Evolutionary conservation across 2,329 filamentous ascomycete species (phyloP).

Genomic region (Paraphoma chrysanthemicola): DNA sequence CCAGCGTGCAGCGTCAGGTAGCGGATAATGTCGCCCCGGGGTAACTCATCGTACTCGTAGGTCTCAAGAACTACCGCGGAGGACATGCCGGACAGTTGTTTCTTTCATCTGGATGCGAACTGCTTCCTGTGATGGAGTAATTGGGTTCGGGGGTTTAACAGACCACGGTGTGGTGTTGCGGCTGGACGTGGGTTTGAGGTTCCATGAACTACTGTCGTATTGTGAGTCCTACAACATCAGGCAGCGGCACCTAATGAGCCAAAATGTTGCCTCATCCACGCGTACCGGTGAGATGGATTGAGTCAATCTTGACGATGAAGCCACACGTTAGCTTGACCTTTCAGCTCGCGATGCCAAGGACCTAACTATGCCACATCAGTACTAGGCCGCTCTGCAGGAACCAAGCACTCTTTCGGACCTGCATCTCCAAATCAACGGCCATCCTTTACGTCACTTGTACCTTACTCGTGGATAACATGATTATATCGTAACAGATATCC

Average conservation of each 20-base stretch:
- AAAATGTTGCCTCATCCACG: background rate
- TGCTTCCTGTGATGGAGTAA: no score
- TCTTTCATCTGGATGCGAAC: background rate
- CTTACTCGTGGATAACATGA: no score
- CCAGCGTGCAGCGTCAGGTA: slow-evolving; percentile 7
- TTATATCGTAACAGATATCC: no score
- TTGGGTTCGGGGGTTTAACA: background rate
- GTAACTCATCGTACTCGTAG: slow-evolving; percentile 10
- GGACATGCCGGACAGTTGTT: background rate
- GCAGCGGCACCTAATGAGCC: background rate
- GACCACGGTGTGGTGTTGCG: background rate
- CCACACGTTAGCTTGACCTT: no score
- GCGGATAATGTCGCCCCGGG: slow-evolving; percentile 3
- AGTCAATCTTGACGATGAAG: background rate
- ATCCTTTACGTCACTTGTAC: no score
- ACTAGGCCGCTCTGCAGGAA: background rate
- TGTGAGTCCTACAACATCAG: background rate
- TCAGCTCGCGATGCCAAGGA: no score
- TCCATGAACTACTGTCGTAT: no score
- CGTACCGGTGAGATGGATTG: background rate
- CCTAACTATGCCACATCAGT: background rate
- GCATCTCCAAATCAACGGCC: background rate
- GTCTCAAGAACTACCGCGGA: background rate
- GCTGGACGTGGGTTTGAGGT: background rate
- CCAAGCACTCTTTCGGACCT: background rate